A percentile compares a stretch with the other conserved stretches of the same genome.
These are phyloP conservation scores for Hypoxylon cercidicola DNA, from an alignment of 495 filamentous ascomycete species.

Conservation along the genomic window DNA sequence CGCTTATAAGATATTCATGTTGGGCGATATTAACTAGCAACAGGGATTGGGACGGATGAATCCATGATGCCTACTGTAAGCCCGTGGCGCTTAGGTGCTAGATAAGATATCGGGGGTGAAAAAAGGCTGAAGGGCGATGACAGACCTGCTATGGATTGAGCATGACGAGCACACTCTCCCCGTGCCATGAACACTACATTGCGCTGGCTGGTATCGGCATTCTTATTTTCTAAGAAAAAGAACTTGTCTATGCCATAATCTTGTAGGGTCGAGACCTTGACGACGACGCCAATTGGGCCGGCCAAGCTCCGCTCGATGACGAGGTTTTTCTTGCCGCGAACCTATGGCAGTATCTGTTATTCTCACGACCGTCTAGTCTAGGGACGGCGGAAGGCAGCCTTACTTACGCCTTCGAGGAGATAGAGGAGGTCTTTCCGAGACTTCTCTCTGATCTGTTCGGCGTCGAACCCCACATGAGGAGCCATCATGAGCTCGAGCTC, in stretches of 20 bases:
- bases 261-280: conserved; percentile 83
- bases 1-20: conserved; percentile 36
- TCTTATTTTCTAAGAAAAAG: conserved; percentile 94
- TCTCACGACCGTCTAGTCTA: conserved; percentile 32
- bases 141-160: conserved; percentile 89
- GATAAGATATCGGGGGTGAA: conserved; percentile 6
- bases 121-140: conserved; percentile 33
- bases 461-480: conserved; percentile 79
- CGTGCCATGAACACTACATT: conserved; percentile 94
- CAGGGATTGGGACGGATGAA: conserved; percentile 25
- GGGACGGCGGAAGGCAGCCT: conserved; percentile 44
- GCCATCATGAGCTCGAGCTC: conserved; percentile 65
- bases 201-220: conserved; percentile 88
- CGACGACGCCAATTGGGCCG: conserved; percentile 86
- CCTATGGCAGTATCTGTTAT: conserved; percentile 64
- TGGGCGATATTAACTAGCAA: conserved; percentile 33
- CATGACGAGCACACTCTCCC: conserved; percentile 85
- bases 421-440: conserved; percentile 85
- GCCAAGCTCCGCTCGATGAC: conserved; percentile 91
- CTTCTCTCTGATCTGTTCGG: conserved; percentile 82
- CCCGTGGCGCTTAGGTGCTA: conserved; percentile 31
- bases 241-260: conserved; percentile 98
- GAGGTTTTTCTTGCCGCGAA: conserved; percentile 97
- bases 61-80: conserved; percentile 42
- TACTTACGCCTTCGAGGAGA: conserved; percentile 91